Evolutionary conservation across 1,284 basidiomycete genomes (phyloP).

Genomic region (Meira miltonrushii): DNA sequence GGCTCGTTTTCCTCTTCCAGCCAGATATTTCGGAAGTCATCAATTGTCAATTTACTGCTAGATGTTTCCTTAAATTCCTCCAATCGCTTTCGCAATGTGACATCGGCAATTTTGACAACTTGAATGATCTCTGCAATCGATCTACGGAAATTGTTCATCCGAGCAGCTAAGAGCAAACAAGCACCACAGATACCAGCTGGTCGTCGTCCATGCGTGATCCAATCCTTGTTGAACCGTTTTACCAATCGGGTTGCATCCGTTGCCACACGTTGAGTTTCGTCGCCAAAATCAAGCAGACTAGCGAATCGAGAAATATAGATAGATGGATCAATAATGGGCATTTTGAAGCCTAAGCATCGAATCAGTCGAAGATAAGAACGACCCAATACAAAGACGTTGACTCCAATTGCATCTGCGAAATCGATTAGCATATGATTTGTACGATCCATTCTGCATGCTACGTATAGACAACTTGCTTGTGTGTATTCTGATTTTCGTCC

Average conservation of each 20-base stretch:
- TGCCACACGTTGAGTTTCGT: slow-evolving; percentile 84
- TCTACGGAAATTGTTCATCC: slow-evolving; percentile 96
- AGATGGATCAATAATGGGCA: slow-evolving; percentile 89
- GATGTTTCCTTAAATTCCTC: slow-evolving; percentile 90
- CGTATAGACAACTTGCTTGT: slow-evolving; percentile 89
- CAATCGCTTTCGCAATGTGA: slow-evolving; percentile 85
- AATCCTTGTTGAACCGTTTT: slow-evolving; percentile 89
- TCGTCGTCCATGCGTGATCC: slow-evolving; percentile 91
- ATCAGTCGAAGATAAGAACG: slow-evolving; percentile 93
- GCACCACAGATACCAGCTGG: slow-evolving; percentile 98
- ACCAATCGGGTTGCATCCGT: slow-evolving; percentile 90
- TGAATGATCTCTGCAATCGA: slow-evolving; percentile 85
- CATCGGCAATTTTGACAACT: slow-evolving; percentile 95
- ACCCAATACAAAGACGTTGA: slow-evolving; percentile 96
- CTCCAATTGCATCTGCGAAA: slow-evolving; percentile 62
- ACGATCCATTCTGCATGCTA: slow-evolving; percentile 86
- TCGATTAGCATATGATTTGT: slow-evolving; percentile 95
- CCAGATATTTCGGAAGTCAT: slow-evolving; percentile 88
- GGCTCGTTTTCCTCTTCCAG: slow-evolving; percentile 85
- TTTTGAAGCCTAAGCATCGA: slow-evolving; percentile 74
- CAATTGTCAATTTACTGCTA: slow-evolving; percentile 76
- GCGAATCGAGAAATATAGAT: slow-evolving; percentile 97
- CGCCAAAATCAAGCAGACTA: slow-evolving; percentile 89
- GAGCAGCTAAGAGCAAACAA: slow-evolving; percentile 84
- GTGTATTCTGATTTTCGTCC: slow-evolving; percentile 88